Conservation (phyloP, 2,329 filamentous ascomycete species). For the Aureobasidium sp. region DNA sequence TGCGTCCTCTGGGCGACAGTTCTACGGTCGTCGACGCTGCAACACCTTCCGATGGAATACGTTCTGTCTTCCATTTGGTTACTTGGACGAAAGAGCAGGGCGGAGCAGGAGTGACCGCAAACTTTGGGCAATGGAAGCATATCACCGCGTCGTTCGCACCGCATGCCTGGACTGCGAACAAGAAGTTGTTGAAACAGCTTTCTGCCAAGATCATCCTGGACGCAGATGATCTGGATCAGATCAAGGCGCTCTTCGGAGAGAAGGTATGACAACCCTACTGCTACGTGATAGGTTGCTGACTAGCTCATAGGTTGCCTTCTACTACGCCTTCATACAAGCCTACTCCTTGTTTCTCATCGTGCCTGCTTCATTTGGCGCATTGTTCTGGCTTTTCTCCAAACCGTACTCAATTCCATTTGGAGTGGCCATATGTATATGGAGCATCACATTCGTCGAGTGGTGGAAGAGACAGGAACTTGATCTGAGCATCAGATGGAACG, state of each 20-base stretch:
- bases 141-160: background rate
- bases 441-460: conserved; percentile 5
- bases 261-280: background rate
- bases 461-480: conserved; percentile 6
- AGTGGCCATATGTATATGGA: background rate
- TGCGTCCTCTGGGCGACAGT: background rate
- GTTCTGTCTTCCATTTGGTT: conserved; percentile 1
- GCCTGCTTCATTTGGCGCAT: background rate
- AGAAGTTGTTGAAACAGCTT: background rate
- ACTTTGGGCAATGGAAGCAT: background rate
- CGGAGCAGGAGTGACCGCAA: background rate
- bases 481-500: conserved; percentile 5
- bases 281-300: background rate
- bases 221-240: background rate
- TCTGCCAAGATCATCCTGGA: background rate
- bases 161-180: background rate
- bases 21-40: background rate
- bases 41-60: background rate
- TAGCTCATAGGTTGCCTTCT: background rate
- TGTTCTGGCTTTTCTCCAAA: conserved; percentile 1
- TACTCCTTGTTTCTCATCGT: background rate
- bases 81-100: conserved; percentile 9
- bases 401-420: background rate
- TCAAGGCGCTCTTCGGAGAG: conserved; percentile 2
- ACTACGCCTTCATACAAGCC: conserved; percentile 2